Base-by-base conservation (phyloP, 225 moss, liverwort and hornwort species). In the Physcomitrellopsis africana region DNA sequence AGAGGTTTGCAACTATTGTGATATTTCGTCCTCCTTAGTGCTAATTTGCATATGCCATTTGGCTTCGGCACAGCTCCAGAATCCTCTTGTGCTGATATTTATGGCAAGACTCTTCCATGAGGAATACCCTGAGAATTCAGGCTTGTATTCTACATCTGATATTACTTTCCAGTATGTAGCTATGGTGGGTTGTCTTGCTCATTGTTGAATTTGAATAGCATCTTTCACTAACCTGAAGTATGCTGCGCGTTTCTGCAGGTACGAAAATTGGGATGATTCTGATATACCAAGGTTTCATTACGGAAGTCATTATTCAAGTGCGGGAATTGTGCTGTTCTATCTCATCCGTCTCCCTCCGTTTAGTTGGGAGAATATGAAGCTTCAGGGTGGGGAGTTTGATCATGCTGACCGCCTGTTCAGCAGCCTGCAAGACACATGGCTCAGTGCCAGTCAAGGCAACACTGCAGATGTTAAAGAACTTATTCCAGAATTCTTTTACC, bases 391-490 rank as follows among this genome's bases (percentile, higher is more conserved):
- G 37, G 93, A 93, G 72, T 99, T 99, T 73, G 99, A 99, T 83
- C 99, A 99, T 80, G 95, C 99, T 51, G 99, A 99, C 77, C 92
- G 99, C 44, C 82, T 99, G 20, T 99, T 99, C 78, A 95, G 93
- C 69, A 95, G 95, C 77, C 77, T 99, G 79, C 90, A 86, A 16
- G 99, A 99, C 67, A 93, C 99, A 1, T 99, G 99, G 99, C 78
- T 86, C 1, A 91, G 99, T 81, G 99, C 99, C 54, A 99, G 95
- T 67, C 93, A 99, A 81, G 99, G 99, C 77, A 95, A 99, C 74
- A 99, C 99, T 76, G 99, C 99, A 42, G 99, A 99, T 86, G 99
- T 99, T 29, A 99, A 99, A 76, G 99, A 99, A 83, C 93, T 99
- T 56, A 92, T 99, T 46, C 99, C 99, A 24, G 99, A 99, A 85